Evolutionary conservation across 2,329 filamentous ascomycete genomes (phyloP).

Genomic region (Hypoxylon sp.): DNA sequence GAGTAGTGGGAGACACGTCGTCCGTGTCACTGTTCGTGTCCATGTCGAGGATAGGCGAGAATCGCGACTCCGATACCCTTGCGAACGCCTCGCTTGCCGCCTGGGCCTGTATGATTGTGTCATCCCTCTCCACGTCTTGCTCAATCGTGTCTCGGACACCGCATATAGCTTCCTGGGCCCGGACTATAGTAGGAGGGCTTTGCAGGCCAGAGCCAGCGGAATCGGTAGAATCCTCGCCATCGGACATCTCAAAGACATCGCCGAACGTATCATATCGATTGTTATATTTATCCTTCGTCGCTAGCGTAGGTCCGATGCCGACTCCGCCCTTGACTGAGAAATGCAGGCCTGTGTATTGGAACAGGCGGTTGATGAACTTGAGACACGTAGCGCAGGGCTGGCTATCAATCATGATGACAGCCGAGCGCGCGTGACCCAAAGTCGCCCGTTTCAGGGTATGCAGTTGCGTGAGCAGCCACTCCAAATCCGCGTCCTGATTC

Average conservation of each 20-base stretch:
- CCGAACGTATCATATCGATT: slow-evolving; percentile 41
- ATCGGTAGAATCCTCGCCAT: slow-evolving; percentile 24
- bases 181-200: slow-evolving; percentile 3
- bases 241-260: slow-evolving; percentile 41
- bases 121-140: not conserved
- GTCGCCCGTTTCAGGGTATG: slow-evolving; percentile 18
- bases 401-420: slow-evolving; percentile 46
- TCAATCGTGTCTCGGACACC: slow-evolving; percentile 1
- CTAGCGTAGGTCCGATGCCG: slow-evolving; percentile 44
- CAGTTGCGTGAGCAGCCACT: slow-evolving; percentile 34
- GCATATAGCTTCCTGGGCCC: not conserved
- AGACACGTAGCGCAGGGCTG: slow-evolving; percentile 46
- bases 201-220: not conserved
- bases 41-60: not conserved
- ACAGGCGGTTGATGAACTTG: slow-evolving; percentile 42
- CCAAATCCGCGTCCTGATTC: slow-evolving; percentile 5
- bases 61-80: not conserved
- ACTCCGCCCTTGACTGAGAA: slow-evolving; percentile 36
- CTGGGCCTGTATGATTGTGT: not conserved
- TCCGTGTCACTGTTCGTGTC: not conserved
- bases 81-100: slow-evolving; percentile 10
- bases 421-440: slow-evolving; percentile 27
- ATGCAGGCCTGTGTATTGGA: slow-evolving; percentile 40
- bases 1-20: not conserved
- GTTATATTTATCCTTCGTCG: slow-evolving; percentile 29